Conservation (phyloP, 2,329 filamentous ascomycete genomes). For the Fusarium coffeatum region DNA sequence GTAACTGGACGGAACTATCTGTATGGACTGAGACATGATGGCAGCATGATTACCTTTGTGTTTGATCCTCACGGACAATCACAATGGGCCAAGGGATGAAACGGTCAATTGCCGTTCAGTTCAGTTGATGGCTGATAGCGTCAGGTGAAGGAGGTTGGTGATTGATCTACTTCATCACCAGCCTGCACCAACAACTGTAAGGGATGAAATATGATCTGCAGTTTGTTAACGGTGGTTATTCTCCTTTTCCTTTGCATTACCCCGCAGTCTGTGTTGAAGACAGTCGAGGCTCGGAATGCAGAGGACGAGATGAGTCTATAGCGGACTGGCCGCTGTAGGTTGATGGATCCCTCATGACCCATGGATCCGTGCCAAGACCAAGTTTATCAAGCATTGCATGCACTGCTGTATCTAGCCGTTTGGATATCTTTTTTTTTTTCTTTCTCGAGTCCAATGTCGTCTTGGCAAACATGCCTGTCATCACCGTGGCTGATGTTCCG, state of each 20-base stretch:
- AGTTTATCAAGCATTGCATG: conserved; percentile 8
- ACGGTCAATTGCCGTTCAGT: conserved; percentile 20
- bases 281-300: conserved; percentile 26
- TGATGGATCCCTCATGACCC: neutral
- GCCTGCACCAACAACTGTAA: conserved; percentile 20
- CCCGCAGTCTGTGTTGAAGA: conserved; percentile 3
- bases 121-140: conserved; percentile 30
- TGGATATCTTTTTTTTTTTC: neutral
- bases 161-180: conserved; percentile 11
- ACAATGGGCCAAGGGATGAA: conserved; percentile 23
- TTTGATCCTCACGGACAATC: conserved; percentile 22
- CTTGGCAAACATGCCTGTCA: neutral
- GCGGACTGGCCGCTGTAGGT: conserved; percentile 14
- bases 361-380: conserved; percentile 18
- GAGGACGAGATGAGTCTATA: conserved; percentile 20
- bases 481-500: conserved; percentile 25
- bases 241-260: neutral
- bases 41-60: conserved; percentile 9
- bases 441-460: neutral
- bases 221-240: neutral
- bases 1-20: conserved; percentile 10
- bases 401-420: neutral
- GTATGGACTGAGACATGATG: conserved; percentile 33
- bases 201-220: conserved; percentile 9
- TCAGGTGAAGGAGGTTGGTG: conserved; percentile 35